Evolutionary conservation across 2,329 filamentous ascomycete species (phyloP), one percentile per base, ranked within the genome.

Genomic region (Didymella exigua): DNA sequence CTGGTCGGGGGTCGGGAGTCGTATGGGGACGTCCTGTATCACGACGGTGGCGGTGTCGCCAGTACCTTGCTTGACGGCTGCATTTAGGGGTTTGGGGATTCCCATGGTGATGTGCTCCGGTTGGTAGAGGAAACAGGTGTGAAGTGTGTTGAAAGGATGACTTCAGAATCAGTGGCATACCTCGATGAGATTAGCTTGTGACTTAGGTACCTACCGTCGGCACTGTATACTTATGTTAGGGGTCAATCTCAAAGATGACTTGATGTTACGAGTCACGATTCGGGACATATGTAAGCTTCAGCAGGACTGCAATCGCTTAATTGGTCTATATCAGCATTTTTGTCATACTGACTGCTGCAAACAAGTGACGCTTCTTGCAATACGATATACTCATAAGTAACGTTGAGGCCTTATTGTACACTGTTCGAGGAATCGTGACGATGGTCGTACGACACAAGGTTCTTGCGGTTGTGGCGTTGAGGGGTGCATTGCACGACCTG

Each of bases 1-100:
- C 50, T 86, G 82, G 46, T 84, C 76, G 5, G 79, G 78, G 3
- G 76, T 79, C 76, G 65, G 75, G 26, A 69, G 57, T 16, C 65
- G 65, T 3, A 76, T 68, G 2, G 66, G 56, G 9, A 77, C 52
- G 5, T 63, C 63, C 31, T 72, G 61, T 21, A 77, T 63, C 1
- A 62, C 65, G 3, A 70, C 42, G 4, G 49, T 63, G 1, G 66
- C 33, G 3, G 49, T 40, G 11, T 64, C 59, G 40, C 67, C 65
- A 3, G 56, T 41, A 38, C 75, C 75, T 34, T 68, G 58, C 47
- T 72, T 74, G 10, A 76, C 63, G 24, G 75, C 72, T 9, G 75
- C 75, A 38, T 68, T 70, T 44, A 76, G 71, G 18, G 69, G 68
- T 31, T 64, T 61, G 11, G 72, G 73, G 4, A 76, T 26, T 14